phyloP scores from a whole-genome alignment of 495 filamentous ascomycete species.

The Aspergillus haitiensis region DNA sequence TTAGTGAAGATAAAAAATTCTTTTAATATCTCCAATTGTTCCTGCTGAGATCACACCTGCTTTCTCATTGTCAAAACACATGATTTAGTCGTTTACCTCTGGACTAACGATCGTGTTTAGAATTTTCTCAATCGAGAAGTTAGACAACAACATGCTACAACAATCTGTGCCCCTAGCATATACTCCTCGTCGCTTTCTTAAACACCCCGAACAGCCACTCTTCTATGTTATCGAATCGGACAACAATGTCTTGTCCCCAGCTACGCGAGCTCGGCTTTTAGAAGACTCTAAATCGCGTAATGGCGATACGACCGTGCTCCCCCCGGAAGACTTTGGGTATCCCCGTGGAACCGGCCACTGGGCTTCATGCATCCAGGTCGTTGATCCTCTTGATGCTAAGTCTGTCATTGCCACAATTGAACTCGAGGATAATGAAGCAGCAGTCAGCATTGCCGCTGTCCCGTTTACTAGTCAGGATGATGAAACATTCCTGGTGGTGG shows the following conservation, averaged over 20 bases:
- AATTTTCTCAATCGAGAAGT: slow-evolving; percentile 86
- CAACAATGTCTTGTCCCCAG: slow-evolving; percentile 77
- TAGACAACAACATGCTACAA: slow-evolving; percentile 83
- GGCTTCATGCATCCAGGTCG: slow-evolving; percentile 89
- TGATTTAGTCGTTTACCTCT: slow-evolving; percentile 17
- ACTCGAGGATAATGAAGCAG: slow-evolving; percentile 85
- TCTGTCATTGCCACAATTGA: slow-evolving; percentile 72
- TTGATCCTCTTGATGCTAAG: slow-evolving; percentile 79
- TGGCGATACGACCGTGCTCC: slow-evolving; percentile 66
- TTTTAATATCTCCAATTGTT: slow-evolving; percentile 66
- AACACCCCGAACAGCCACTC: slow-evolving; percentile 80
- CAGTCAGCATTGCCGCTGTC: slow-evolving; percentile 79
- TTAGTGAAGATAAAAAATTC: slow-evolving; percentile 54
- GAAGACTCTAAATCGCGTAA: slow-evolving; percentile 64
- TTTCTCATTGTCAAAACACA: slow-evolving; percentile 3
- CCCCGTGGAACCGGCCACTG: slow-evolving; percentile 80
- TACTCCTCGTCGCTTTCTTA: slow-evolving; percentile 82
- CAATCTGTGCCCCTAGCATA: slow-evolving; percentile 86
- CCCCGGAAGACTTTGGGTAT: slow-evolving; percentile 87
- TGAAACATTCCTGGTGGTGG: slow-evolving; percentile 87
- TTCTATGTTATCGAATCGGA: slow-evolving; percentile 96
- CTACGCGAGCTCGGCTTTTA: slow-evolving; percentile 68
- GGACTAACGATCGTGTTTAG: slow-evolving; percentile 47
- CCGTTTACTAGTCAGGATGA: slow-evolving; percentile 84
- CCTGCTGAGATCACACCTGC: slow-evolving; percentile 58